These are phyloP conservation scores for Phoenix dactylifera DNA, from an alignment of 176 grass and related monocot species.

Conservation along the genomic window DNA sequence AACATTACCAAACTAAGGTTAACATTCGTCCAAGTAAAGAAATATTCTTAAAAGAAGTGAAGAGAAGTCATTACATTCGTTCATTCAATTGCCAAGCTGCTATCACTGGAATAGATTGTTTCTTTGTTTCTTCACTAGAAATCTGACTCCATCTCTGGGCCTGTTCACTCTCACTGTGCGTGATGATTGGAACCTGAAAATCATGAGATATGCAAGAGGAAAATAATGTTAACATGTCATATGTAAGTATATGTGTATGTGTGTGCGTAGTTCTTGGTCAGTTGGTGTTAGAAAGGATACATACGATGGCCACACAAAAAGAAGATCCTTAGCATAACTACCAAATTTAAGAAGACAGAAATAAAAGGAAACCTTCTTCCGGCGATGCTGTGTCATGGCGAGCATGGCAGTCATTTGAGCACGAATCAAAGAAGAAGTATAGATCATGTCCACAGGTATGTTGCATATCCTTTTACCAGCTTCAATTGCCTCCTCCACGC, in stretches of 20 bases:
- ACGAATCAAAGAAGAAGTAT: conserved; percentile 74
- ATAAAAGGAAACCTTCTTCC: conserved; percentile 47
- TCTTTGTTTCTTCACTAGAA: conserved; percentile 83
- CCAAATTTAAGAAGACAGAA: conserved; percentile 8
- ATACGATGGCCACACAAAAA: too few relatives aligned
- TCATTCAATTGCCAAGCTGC: conserved; percentile 93
- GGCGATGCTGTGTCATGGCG: conserved; percentile 87
- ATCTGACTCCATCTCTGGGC: conserved; percentile 74
- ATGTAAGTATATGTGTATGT: too few relatives aligned
- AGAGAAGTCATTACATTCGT: conserved; percentile 17
- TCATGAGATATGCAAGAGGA: too few relatives aligned
- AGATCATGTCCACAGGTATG: conserved; percentile 91
- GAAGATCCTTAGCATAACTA: conserved; percentile 8
- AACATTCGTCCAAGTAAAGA: too few relatives aligned
- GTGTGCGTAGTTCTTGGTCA: too few relatives aligned
- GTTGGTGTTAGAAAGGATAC: too few relatives aligned
- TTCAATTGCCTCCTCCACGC: conserved; percentile 86
- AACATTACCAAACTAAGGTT: too few relatives aligned
- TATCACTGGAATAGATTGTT: conserved; percentile 78
- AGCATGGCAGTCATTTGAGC: conserved; percentile 99
- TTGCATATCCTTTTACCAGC: conserved; percentile 94
- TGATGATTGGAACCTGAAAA: conserved; percentile 40
- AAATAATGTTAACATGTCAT: too few relatives aligned
- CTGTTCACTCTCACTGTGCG: conserved; percentile 2
- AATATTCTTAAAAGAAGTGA: too few relatives aligned